These are phyloP conservation scores for Crithidia fasciculata DNA, from an alignment of 208 protist genomes.

Conservation along the genomic window DNA sequence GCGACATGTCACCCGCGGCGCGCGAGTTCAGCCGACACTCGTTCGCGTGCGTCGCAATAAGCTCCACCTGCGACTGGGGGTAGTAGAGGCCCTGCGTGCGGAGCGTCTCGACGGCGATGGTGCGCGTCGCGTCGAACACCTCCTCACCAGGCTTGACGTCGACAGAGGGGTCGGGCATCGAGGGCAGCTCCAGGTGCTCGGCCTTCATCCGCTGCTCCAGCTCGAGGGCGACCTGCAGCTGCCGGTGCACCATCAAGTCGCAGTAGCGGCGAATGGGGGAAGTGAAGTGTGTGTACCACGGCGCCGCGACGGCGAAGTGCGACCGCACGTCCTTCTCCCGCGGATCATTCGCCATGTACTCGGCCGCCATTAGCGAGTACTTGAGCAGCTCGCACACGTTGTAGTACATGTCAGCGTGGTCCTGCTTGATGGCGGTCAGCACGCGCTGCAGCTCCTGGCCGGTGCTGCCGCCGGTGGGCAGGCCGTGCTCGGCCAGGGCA, in stretches of 20 bases:
- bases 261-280: conserved; percentile 94
- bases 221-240: conserved; percentile 81
- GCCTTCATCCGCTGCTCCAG: conserved; percentile 69
- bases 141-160: conserved; percentile 25
- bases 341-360: conserved; percentile 83
- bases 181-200: conserved; percentile 20
- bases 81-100: conserved; percentile 46
- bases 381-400: conserved; percentile 75
- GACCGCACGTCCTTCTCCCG: conserved; percentile 32
- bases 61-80: conserved; percentile 52
- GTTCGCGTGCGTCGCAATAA: conserved; percentile 65
- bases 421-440: conserved; percentile 36
- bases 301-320: conserved; percentile 91
- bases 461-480: conserved; percentile 46
- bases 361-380: conserved; percentile 69
- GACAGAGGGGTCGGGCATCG: conserved; percentile 16
- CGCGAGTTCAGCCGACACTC: conserved; percentile 58
- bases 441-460: conserved; percentile 59
- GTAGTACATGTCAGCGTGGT: conserved; percentile 37
- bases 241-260: conserved; percentile 93
- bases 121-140: conserved; percentile 17
- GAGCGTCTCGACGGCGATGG: conserved; percentile 52
- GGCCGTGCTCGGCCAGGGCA: conserved; percentile 23
- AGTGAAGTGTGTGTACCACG: conserved; percentile 95
- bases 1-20: conserved; percentile 58